Conservation (phyloP, 345 rosid species). For the Diplotaxis tenuifolia region DNA sequence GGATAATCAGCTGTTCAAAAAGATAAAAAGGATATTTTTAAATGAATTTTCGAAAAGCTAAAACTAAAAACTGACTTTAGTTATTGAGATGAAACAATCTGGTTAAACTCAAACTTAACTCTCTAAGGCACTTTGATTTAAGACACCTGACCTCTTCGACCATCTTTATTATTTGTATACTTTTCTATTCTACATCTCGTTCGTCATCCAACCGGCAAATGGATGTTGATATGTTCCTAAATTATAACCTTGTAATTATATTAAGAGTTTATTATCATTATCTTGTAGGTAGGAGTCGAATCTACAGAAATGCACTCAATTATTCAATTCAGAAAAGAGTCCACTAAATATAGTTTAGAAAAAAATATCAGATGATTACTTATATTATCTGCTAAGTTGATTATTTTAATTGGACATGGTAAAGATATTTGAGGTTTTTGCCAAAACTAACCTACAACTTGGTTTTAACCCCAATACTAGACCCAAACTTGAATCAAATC, state of each 20-base stretch:
- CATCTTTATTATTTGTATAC: neutral
- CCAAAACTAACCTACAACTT: too few relatives aligned
- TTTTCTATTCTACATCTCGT: neutral
- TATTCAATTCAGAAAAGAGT: neutral
- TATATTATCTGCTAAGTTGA: neutral
- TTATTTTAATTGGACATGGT: neutral
- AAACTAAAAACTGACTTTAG: neutral
- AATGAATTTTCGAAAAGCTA: neutral
- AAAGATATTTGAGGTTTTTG: too few relatives aligned
- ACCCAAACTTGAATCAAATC: too few relatives aligned
- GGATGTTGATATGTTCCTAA: constrained; percentile 26
- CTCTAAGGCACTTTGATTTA: constrained; percentile 1
- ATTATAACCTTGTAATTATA: constrained; percentile 21
- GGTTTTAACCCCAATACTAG: too few relatives aligned
- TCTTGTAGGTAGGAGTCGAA: constrained; percentile 12
- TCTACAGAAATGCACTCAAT: neutral
- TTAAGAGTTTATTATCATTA: constrained; percentile 15
- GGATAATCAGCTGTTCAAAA: neutral
- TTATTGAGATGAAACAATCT: neutral
- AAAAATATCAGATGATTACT: neutral
- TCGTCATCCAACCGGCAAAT: constrained; percentile 33
- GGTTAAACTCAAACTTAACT: neutral
- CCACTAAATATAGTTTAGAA: neutral
- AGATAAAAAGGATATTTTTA: neutral
- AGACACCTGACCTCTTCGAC: constrained; percentile 17